Conservation (phyloP, 2,329 filamentous ascomycete genomes). For the Pestalotiopsis sp. region DNA sequence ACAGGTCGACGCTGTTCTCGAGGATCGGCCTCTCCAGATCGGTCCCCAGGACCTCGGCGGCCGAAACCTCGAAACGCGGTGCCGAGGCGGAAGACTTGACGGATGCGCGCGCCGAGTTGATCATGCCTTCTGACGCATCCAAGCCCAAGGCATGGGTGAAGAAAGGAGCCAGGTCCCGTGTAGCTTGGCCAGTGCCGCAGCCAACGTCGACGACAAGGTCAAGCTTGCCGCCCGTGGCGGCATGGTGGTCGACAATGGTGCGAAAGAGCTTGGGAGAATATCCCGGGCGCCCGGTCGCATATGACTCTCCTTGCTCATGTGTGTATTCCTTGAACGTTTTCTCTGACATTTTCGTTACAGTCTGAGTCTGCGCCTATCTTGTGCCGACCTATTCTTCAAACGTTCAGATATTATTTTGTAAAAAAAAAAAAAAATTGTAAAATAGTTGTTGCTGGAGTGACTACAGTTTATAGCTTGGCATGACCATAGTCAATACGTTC, state of each 20-base stretch:
- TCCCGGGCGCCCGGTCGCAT: slow-evolving; percentile 39
- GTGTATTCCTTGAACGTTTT: slow-evolving; percentile 47
- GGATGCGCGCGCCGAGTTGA: slow-evolving; percentile 41
- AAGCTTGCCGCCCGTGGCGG: slow-evolving; percentile 41
- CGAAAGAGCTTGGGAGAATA: slow-evolving; percentile 50
- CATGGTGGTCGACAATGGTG: slow-evolving; percentile 46
- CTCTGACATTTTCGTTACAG: slow-evolving; percentile 22
- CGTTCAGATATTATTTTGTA: too few species aligned
- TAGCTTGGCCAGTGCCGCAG: slow-evolving; percentile 55
- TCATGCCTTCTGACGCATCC: slow-evolving; percentile 55
- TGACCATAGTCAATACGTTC: too few species aligned
- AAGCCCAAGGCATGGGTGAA: slow-evolving; percentile 49
- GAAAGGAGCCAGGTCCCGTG: slow-evolving; percentile 41
- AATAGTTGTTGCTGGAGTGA: background rate
- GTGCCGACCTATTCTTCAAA: too few species aligned
- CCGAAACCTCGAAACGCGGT: slow-evolving; percentile 41
- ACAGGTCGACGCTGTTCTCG: slow-evolving; percentile 44
- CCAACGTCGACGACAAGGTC: slow-evolving; percentile 52
- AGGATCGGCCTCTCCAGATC: slow-evolving; percentile 25
- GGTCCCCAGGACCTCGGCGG: slow-evolving; percentile 43
- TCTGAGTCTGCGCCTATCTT: background rate
- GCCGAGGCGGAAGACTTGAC: slow-evolving; percentile 28
- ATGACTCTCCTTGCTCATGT: slow-evolving; percentile 40
- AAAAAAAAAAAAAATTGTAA: too few species aligned
- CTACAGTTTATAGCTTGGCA: background rate